Conservation (phyloP, 495 filamentous ascomycete genomes). For the Oidiodendron maius region DNA sequence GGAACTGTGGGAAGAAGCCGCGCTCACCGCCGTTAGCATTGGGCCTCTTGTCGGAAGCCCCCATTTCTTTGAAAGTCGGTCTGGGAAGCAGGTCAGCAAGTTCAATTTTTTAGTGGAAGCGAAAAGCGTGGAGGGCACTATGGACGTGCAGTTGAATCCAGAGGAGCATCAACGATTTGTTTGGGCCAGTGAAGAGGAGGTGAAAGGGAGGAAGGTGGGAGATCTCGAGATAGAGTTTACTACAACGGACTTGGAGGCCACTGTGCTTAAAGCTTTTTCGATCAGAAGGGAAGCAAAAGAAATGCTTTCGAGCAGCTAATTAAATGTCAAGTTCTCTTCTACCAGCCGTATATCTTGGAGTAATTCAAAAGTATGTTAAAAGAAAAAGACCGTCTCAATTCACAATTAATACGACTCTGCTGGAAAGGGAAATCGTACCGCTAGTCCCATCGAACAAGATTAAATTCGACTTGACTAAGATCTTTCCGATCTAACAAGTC, state of each 20-base stretch:
- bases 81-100: constrained; percentile 25
- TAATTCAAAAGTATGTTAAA: constrained; percentile 10
- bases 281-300: constrained; percentile 7
- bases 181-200: constrained; percentile 28
- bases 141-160: constrained; percentile 19
- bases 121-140: constrained; percentile 22
- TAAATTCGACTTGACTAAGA: constrained; percentile 4
- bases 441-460: constrained; percentile 9
- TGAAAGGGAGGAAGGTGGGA: constrained; percentile 25
- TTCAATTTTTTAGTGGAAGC: constrained; percentile 22
- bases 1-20: constrained; percentile 53
- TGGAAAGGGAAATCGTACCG: constrained; percentile 9
- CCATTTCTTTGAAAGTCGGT: constrained; percentile 10
- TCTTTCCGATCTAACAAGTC: constrained; percentile 1
- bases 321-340: constrained; percentile 7
- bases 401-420: constrained; percentile 5
- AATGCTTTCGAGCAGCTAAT: constrained; percentile 7
- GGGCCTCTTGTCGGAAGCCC: constrained; percentile 27
- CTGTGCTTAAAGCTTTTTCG: constrained; percentile 16
- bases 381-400: constrained; percentile 9
- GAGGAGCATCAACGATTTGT: constrained; percentile 29
- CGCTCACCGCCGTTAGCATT: constrained; percentile 32
- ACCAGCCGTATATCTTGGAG: constrained; percentile 9
- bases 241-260: constrained; percentile 37
- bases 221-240: constrained; percentile 38